phyloP scores from a whole-genome alignment of 805 yeast genomes.

The Peterozyma xylosa region DNA sequence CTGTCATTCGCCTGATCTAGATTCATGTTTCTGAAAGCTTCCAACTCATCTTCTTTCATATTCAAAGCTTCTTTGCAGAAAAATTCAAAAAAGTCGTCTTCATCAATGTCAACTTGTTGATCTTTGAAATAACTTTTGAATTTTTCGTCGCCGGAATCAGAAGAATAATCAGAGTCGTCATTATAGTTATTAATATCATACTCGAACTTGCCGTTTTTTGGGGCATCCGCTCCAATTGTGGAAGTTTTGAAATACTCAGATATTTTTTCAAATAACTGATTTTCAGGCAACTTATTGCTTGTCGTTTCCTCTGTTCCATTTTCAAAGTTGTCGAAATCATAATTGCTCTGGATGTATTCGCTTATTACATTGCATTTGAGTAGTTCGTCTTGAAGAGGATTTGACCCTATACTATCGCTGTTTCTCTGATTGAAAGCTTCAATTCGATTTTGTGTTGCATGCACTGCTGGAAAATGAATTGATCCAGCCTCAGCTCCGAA shows the following conservation, averaged over 20 bases:
- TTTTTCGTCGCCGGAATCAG: constrained; percentile 14
- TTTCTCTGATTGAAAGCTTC: too few species aligned
- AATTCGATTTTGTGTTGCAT: too few species aligned
- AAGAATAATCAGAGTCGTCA: constrained; percentile 15
- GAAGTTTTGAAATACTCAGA: too few species aligned
- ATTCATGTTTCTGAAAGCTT: constrained; percentile 19
- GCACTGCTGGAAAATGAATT: too few species aligned
- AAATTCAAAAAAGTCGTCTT: constrained; percentile 65
- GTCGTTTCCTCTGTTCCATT: not conserved
- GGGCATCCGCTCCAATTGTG: too few species aligned
- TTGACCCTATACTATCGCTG: too few species aligned
- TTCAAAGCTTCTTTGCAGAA: constrained; percentile 49
- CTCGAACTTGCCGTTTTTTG: not conserved
- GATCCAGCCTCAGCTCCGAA: not conserved
- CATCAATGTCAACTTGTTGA: constrained; percentile 41
- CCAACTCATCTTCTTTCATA: constrained; percentile 37
- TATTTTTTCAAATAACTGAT: too few species aligned
- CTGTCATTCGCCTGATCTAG: not conserved
- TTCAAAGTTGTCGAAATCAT: not conserved
- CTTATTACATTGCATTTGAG: too few species aligned
- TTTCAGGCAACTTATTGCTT: too few species aligned
- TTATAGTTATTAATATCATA: constrained; percentile 11
- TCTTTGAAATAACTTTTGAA: constrained; percentile 17
- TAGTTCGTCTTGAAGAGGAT: too few species aligned
- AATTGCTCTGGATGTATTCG: too few species aligned